These are phyloP conservation scores for Kwoniella newhampshirensis DNA, from an alignment of 768 basidiomycete species.

Conservation along the genomic window DNA sequence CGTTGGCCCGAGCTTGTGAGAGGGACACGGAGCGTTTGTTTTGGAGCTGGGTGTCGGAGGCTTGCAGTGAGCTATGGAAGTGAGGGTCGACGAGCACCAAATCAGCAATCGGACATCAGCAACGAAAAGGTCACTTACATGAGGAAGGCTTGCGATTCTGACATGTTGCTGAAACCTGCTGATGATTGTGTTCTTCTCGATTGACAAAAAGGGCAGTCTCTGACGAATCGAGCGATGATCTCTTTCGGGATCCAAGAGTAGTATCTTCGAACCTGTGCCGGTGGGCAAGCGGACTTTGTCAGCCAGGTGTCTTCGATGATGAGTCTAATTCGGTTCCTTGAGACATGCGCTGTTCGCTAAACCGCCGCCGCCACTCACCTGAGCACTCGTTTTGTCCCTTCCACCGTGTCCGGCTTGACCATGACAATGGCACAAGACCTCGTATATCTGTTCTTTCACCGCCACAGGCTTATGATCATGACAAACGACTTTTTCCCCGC, in stretches of 20 bases:
- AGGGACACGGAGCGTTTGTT: conserved; percentile 18
- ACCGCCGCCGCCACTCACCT: conserved; percentile 21
- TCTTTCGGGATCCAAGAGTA: conserved; percentile 86
- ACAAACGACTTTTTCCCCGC: conserved; percentile 59
- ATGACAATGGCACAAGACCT: conserved; percentile 73
- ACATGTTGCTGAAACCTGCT: conserved; percentile 14
- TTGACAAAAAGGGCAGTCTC: conserved; percentile 73
- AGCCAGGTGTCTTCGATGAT: neutral
- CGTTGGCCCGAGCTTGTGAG: conserved; percentile 22
- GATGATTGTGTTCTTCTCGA: conserved; percentile 54
- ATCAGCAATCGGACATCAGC: neutral
- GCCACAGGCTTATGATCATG: conserved; percentile 75
- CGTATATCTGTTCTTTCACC: conserved; percentile 73
- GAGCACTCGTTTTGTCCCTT: conserved; percentile 71
- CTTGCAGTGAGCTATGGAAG: conserved; percentile 18
- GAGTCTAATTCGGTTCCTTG: conserved; percentile 59
- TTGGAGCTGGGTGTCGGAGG: conserved; percentile 18
- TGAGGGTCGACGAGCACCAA: neutral
- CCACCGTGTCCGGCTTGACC: conserved; percentile 68
- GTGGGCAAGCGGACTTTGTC: neutral
- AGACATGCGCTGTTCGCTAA: conserved; percentile 55
- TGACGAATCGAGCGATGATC: conserved; percentile 74
- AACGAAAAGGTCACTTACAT: conserved; percentile 18
- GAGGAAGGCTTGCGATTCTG: conserved; percentile 29
- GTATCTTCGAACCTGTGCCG: conserved; percentile 60